Evolutionary conservation across 78 protist species (phyloP), one percentile per base, ranked within the genome.

Genomic region (Speleostelium caveatum): DNA sequence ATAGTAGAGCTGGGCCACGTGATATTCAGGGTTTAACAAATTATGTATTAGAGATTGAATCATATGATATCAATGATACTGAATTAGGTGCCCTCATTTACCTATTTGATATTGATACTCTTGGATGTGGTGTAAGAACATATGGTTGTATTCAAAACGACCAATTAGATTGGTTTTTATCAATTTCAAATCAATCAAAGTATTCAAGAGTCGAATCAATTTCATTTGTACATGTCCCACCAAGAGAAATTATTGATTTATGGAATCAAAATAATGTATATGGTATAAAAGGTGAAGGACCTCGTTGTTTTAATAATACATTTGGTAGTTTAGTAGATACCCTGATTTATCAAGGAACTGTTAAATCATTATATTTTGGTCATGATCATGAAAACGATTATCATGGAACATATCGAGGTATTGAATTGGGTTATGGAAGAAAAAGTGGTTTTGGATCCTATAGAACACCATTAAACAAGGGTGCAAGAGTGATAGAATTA

Each of bases 221-320:
- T 8, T 41, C 75, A 12, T 80, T 80, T 39, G 89, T 80, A 3
- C 89, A 80, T 28, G 62, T 80, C 0, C 89, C 89, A 3, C 89
- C 89, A 14, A 10, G 33, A 21, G 89, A 80, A 39, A 42, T 56
- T 0, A 22, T 67, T 22, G 78, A 80, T 19, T 30, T 80, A 2
- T 80, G 89, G 89, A 80, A 80, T 28, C 12, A 67, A 8, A 33
- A 56, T 56, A 24, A 32, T 21, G 77, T 80, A 1, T 41, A 68
- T 58, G 89, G 89, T 16, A 33, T 30, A 19, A 39, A 59, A 59
- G 56, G 56, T 24, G 85, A 56, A 32, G 22, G 36, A 1, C 41
- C 71, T 56, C 42, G 75, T 21, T 80, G 77, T 33, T 80, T 49
- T 53, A 41, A 66, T 0, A 58, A 58, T 33, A 41, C 12, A 1